phyloP scores from a whole-genome alignment of 164 flowering plant species.

The Annona cherimola region DNA sequence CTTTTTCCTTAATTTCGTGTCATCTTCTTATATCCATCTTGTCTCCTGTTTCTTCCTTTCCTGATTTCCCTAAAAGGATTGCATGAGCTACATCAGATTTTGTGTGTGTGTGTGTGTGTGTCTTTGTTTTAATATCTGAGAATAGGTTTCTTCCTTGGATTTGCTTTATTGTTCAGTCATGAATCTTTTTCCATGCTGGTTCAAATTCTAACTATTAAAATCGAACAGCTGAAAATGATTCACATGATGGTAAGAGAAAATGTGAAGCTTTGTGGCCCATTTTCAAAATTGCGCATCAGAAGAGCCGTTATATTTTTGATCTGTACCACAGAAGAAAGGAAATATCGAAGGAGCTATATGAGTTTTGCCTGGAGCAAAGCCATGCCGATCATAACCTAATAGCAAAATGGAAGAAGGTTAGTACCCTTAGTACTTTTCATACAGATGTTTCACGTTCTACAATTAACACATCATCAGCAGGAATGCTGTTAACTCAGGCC shows the following conservation, averaged over 20 bases:
- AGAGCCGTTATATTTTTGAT: constrained; percentile 55
- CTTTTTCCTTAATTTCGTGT: too few relatives aligned
- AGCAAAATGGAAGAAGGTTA: constrained; percentile 57
- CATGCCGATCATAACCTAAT: constrained; percentile 54
- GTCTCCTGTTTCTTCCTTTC: too few relatives aligned
- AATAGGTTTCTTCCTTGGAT: background rate
- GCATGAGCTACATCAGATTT: too few relatives aligned
- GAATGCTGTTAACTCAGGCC: too few relatives aligned
- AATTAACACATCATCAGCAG: too few relatives aligned
- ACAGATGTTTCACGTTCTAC: too few relatives aligned
- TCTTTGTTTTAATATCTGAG: too few relatives aligned
- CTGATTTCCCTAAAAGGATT: too few relatives aligned
- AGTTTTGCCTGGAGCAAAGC: constrained; percentile 60
- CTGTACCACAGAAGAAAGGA: constrained; percentile 54
- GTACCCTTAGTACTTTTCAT: background rate
- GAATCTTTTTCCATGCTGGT: background rate
- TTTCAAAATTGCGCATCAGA: constrained; percentile 52
- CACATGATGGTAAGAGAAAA: constrained; percentile 63
- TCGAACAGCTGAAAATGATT: constrained; percentile 48
- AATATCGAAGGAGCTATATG: constrained; percentile 52
- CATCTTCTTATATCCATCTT: too few relatives aligned
- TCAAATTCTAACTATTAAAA: background rate
- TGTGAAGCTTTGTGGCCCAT: constrained; percentile 63
- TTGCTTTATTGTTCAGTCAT: background rate
- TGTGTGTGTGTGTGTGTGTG: too few relatives aligned